Evolutionary conservation across 1,139 yeast species (phyloP).

Genomic region (Diutina rugosa): DNA sequence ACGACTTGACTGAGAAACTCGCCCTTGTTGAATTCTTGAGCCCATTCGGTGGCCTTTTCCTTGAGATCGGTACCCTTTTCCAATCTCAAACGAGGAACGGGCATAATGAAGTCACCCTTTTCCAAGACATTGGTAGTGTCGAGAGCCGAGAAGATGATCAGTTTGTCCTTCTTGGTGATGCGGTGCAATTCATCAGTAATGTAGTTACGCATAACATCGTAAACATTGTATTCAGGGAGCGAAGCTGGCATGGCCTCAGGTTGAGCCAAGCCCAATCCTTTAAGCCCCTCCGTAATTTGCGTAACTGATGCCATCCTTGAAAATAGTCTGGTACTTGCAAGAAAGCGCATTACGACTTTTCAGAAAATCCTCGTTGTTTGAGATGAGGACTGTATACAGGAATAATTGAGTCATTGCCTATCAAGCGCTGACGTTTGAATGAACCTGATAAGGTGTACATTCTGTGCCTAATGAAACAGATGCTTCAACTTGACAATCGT

Average conservation of each 20-base stretch:
- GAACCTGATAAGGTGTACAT: too few species aligned
- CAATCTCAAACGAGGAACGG: slow-evolving; percentile 85
- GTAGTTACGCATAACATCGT: slow-evolving; percentile 80
- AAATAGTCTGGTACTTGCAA: not conserved
- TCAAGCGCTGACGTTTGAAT: too few species aligned
- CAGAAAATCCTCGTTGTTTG: not conserved
- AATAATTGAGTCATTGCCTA: too few species aligned
- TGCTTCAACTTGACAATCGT: too few species aligned
- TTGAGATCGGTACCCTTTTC: slow-evolving; percentile 70
- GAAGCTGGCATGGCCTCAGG: slow-evolving; percentile 18
- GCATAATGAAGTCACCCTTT: slow-evolving; percentile 87
- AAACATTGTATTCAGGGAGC: slow-evolving; percentile 59
- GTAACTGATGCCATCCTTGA: not conserved
- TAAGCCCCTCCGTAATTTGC: slow-evolving; percentile 1
- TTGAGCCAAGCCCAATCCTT: slow-evolving; percentile 1
- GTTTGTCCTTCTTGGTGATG: slow-evolving; percentile 59
- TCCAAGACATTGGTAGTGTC: slow-evolving; percentile 81
- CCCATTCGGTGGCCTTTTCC: slow-evolving; percentile 78
- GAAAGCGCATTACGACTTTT: not conserved
- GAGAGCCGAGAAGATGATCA: slow-evolving; percentile 68
- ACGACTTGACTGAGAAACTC: slow-evolving; percentile 49
- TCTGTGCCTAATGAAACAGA: too few species aligned
- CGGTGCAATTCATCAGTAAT: slow-evolving; percentile 67
- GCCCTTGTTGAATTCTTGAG: slow-evolving; percentile 53
- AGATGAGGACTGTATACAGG: not conserved